Base-by-base conservation (phyloP, 257 asterid species). In the Gentiana straminea region DNA sequence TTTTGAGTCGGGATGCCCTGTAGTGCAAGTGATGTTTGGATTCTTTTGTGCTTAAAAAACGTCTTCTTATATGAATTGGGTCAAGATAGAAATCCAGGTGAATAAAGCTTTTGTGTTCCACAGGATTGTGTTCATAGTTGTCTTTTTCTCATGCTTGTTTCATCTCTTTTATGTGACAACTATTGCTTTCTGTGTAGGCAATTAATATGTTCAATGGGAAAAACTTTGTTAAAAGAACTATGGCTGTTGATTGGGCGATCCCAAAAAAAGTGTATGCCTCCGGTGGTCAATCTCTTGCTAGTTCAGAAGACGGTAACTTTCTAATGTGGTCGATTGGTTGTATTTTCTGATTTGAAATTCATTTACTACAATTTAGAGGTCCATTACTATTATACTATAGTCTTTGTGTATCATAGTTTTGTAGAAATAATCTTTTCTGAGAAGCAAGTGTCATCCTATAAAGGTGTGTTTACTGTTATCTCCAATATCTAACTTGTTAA, bases 231-330 rank as follows among this genome's bases (percentile, higher is more conserved):
- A 78, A 70, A 67, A 82, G 98, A 68, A 80, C 86, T 45, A 75
- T 91, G 65, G 98, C 98, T 63, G 90, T 87, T 77, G 98, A 91
- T 70, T 87, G 97, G 97, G 95, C 95, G 59, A 78, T 91, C 45
- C 69, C 95, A 3, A 91, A 87, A 64, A 83, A 83, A 61, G 61
- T 91, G 54, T 91, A 79, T 73, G 73, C 85, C 13, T 49, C 79
- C 56, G 94, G 84, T 54, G 76, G 67, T 68, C 72, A 63, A 63
- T 61, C 80, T 70, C 73, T 57, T 60, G 78, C 76, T 13, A 39
- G 76, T 24, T 43, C 43, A 35, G 82, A 64, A 69, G 83, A 86
- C 66, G 96, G 92, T 82, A 79, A 68, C 57, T 33, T 77, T 67
- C 33, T 41, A 15, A 13, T 5, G 35, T 44, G 43, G 41, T 10